Conservation (phyloP, 2,329 filamentous ascomycete species). For the Calonectria honghensis region DNA sequence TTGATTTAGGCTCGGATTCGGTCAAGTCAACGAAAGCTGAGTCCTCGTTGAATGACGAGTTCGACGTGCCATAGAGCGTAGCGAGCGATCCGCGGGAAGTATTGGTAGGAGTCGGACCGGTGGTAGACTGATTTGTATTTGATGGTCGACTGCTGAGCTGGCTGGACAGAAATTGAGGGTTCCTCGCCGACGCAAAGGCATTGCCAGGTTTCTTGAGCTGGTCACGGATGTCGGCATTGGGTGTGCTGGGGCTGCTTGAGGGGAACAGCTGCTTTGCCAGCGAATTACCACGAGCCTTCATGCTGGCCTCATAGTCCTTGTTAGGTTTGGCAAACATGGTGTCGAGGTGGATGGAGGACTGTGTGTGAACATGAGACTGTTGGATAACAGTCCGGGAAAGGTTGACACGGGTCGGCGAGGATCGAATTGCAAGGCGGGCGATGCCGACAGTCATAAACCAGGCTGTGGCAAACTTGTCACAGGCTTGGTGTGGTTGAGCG, state of each 20-base stretch:
- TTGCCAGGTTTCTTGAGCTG: conserved; percentile 68
- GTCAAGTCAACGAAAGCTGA: conserved; percentile 60
- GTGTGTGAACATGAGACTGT: conserved; percentile 52
- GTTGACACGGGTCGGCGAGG: conserved; percentile 60
- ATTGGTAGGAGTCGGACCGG: conserved; percentile 37
- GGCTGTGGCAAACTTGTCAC: conserved; percentile 20
- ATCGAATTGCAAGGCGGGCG: conserved; percentile 57
- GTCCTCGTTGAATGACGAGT: conserved; percentile 68
- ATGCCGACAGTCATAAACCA: conserved; percentile 62
- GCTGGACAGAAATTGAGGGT: conserved; percentile 52
- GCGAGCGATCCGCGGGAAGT: conserved; percentile 57
- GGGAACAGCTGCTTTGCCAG: conserved; percentile 73
- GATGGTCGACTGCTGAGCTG: conserved; percentile 56
- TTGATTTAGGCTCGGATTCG: conserved; percentile 53
- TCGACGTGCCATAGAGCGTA: conserved; percentile 66
- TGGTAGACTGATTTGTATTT: conserved; percentile 57
- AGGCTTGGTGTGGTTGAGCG: background rate
- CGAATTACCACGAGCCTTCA: conserved; percentile 58
- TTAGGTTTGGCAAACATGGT: conserved; percentile 62
- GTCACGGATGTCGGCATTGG: conserved; percentile 69
- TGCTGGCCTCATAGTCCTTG: conserved; percentile 62
- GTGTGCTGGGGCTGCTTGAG: conserved; percentile 71
- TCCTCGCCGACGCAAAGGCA: conserved; percentile 65
- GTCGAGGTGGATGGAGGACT: conserved; percentile 46
- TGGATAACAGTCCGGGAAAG: conserved; percentile 51